Conservation (phyloP, 2,329 filamentous ascomycete genomes). For the Phaeomoniella chlamydospora region DNA sequence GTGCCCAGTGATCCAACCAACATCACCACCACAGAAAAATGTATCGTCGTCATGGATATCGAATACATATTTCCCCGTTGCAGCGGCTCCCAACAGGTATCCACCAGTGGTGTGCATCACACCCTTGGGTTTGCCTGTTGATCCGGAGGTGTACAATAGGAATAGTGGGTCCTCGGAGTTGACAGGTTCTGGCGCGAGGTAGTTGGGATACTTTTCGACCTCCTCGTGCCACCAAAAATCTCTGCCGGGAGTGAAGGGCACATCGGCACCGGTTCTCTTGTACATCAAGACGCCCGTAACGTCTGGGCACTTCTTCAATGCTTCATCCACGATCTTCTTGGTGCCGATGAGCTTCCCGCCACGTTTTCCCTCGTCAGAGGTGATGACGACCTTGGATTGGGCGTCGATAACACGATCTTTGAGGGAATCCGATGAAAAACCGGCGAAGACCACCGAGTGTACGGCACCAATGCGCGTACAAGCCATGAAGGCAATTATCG, state of each 20-base stretch:
- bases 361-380: conserved; percentile 92
- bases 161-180: conserved; percentile 93
- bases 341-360: conserved; percentile 95
- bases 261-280: conserved; percentile 86
- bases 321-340: conserved; percentile 98
- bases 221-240: conserved; percentile 99
- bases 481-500: conserved; percentile 78
- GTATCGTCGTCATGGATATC: conserved; percentile 88
- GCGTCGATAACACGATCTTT: conserved; percentile 90
- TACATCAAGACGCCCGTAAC: conserved; percentile 78
- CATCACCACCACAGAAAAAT: conserved; percentile 96
- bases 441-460: conserved; percentile 95
- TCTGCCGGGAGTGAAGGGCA: conserved; percentile 77
- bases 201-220: conserved; percentile 88
- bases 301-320: conserved; percentile 86
- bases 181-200: conserved; percentile 79
- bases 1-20: conserved; percentile 98
- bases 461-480: conserved; percentile 86
- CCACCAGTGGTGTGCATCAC: conserved; percentile 95
- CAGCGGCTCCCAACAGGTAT: conserved; percentile 84
- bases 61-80: conserved; percentile 96
- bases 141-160: conserved; percentile 94
- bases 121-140: conserved; percentile 96
- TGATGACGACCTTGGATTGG: conserved; percentile 85
- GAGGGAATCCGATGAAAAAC: conserved; percentile 91